A percentile compares a stretch with the other conserved stretches of the same genome.
These are phyloP conservation scores for Mortierella sp. DNA, from an alignment of 371 early-diverging fungal genomes.

Conservation along the genomic window DNA sequence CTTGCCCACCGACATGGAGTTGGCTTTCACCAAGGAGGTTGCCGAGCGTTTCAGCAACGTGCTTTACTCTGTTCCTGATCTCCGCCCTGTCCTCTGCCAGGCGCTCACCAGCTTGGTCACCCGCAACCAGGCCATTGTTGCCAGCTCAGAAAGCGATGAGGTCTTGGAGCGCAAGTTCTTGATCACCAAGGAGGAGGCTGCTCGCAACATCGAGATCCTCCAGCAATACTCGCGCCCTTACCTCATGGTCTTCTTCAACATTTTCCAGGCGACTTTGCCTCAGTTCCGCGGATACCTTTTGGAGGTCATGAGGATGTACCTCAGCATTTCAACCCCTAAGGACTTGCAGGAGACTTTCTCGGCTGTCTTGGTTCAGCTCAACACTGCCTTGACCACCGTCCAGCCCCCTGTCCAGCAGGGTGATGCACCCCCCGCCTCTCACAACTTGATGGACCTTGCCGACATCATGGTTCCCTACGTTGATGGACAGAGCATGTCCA, in stretches of 20 bases:
- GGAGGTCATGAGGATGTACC: constrained; percentile 79
- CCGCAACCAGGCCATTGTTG: constrained; percentile 68
- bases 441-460: constrained; percentile 84
- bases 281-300: constrained; percentile 78
- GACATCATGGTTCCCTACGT: constrained; percentile 82
- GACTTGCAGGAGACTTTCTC: constrained; percentile 72
- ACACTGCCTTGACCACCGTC: constrained; percentile 69
- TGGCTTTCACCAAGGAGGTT: constrained; percentile 71
- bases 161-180: constrained; percentile 68
- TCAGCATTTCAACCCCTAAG: constrained; percentile 69
- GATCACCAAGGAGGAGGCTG: constrained; percentile 70
- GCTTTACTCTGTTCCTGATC: constrained; percentile 78
- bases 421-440: constrained; percentile 74
- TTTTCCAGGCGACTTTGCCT: constrained; percentile 79
- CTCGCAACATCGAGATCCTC: constrained; percentile 70
- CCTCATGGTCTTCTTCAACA: constrained; percentile 87
- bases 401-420: constrained; percentile 58
- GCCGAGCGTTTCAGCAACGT: constrained; percentile 80
- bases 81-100: constrained; percentile 85
- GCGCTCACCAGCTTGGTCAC: constrained; percentile 82
- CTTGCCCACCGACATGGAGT: constrained; percentile 80
- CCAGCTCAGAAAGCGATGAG: constrained; percentile 64
- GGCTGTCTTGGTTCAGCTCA: constrained; percentile 76
- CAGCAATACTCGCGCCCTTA: constrained; percentile 81
- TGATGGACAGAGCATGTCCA: constrained; percentile 66